phyloP scores from a whole-genome alignment of 306 rosid genomes.

The Vigna mungo region DNA sequence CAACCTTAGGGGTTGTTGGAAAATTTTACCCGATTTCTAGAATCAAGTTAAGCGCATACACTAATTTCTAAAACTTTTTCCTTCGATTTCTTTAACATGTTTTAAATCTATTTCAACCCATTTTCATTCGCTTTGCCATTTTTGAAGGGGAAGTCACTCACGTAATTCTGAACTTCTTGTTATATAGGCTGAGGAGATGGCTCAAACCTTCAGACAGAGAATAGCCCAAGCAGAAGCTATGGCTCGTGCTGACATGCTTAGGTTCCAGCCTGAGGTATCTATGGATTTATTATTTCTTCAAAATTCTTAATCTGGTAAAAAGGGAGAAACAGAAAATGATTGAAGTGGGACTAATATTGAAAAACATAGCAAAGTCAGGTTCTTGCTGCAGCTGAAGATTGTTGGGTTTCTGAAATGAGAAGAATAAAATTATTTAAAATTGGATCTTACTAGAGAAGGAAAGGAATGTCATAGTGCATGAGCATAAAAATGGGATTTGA shows the following conservation, averaged over 20 bases:
- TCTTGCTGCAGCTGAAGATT: constrained; percentile 21
- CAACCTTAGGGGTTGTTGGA: neutral
- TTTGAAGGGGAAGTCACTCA: constrained; percentile 19
- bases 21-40: neutral
- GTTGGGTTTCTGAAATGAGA: constrained; percentile 19
- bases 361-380: constrained; percentile 7
- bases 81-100: neutral
- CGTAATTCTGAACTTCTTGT: constrained; percentile 38
- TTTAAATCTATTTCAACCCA: constrained; percentile 4
- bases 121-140: constrained; percentile 24
- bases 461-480: constrained; percentile 2
- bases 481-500: neutral
- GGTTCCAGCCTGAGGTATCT: constrained; percentile 90
- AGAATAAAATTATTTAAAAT: neutral
- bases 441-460: neutral
- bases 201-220: constrained; percentile 92
- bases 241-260: constrained; percentile 96
- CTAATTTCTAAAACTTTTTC: neutral
- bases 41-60: neutral
- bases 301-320: constrained; percentile 24
- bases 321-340: constrained; percentile 22
- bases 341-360: neutral
- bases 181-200: constrained; percentile 94
- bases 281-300: constrained; percentile 34
- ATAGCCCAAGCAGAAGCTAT: constrained; percentile 98